These are phyloP conservation scores for Pilasporangium apinafurcum DNA, from an alignment of 352 stramenopile genomes.

Conservation along the genomic window DNA sequence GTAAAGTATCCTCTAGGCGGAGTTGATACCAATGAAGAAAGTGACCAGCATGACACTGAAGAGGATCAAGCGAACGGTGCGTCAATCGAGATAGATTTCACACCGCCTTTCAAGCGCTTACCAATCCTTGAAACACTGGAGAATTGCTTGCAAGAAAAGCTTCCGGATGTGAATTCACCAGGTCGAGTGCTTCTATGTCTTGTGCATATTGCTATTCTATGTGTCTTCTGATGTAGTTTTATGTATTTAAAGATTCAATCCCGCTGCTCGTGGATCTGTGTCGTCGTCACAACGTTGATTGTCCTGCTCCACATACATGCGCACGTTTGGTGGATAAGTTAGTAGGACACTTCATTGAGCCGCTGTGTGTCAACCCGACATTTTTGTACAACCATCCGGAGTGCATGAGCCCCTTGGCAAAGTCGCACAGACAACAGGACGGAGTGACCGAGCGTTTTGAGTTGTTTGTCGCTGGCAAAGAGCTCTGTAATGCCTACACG, in stretches of 20 bases:
- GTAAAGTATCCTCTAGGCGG: slow-evolving; percentile 94
- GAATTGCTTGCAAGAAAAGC: slow-evolving; percentile 70
- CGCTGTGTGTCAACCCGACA: slow-evolving; percentile 90
- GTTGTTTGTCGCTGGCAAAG: slow-evolving; percentile 94
- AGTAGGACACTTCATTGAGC: slow-evolving; percentile 97
- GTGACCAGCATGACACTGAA: slow-evolving; percentile 3
- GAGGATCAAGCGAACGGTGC: slow-evolving; percentile 4
- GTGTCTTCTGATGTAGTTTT: neutral
- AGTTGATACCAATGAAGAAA: slow-evolving; percentile 12
- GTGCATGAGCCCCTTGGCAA: slow-evolving; percentile 96
- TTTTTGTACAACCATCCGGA: slow-evolving; percentile 98
- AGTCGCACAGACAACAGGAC: slow-evolving; percentile 90
- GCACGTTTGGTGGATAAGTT: slow-evolving; percentile 96
- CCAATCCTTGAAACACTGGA: slow-evolving; percentile 95
- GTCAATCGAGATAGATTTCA: slow-evolving; percentile 95
- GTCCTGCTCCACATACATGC: slow-evolving; percentile 90
- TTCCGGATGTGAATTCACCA: slow-evolving; percentile 62
- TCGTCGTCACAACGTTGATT: slow-evolving; percentile 87
- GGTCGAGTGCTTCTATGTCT: slow-evolving; percentile 17
- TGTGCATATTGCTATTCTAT: neutral
- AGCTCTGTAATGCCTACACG: slow-evolving; percentile 98
- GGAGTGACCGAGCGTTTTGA: slow-evolving; percentile 98
- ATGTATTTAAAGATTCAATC: slow-evolving; percentile 33
- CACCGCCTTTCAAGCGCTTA: slow-evolving; percentile 96
- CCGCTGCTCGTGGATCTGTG: slow-evolving; percentile 81